Percentiles rank a stretch among this genome's conserved stretches.
phyloP scores from a whole-genome alignment of 2,329 filamentous ascomycete species.

The Xylariaceae sp. region DNA sequence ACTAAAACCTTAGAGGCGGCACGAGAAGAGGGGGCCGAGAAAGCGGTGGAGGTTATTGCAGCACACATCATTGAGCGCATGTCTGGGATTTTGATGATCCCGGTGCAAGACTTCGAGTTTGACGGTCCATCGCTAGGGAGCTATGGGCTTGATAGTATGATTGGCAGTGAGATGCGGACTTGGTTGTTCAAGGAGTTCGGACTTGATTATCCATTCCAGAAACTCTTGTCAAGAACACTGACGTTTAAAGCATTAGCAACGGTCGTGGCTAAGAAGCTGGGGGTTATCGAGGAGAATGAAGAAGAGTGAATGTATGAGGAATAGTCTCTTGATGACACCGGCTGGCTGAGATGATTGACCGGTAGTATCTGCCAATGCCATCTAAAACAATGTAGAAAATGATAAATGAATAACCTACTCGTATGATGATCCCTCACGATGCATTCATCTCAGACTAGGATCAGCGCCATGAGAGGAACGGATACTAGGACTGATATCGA shows the following conservation, averaged over 20 bases:
- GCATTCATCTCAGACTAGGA: too few relatives aligned
- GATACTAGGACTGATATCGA: too few relatives aligned
- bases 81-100: constrained; percentile 23
- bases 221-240: constrained; percentile 31
- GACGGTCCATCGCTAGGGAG: constrained; percentile 24
- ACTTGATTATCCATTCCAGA: constrained; percentile 36
- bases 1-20: constrained; percentile 15
- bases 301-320: constrained; percentile 1
- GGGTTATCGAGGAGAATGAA: background rate
- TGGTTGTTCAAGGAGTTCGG: constrained; percentile 34
- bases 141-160: constrained; percentile 36
- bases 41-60: constrained; percentile 2
- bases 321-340: background rate
- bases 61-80: constrained; percentile 21
- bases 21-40: constrained; percentile 9
- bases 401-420: too few relatives aligned
- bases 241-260: constrained; percentile 21
- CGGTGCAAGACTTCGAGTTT: constrained; percentile 17
- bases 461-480: too few relatives aligned
- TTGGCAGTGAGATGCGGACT: constrained; percentile 33
- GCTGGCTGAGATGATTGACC: too few relatives aligned
- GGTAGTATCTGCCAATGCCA: too few relatives aligned
- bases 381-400: too few relatives aligned
- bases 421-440: too few relatives aligned
- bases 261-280: constrained; percentile 10